phyloP scores from a whole-genome alignment of 106 monocot genomes.

The Platanthera guangdongensis region DNA sequence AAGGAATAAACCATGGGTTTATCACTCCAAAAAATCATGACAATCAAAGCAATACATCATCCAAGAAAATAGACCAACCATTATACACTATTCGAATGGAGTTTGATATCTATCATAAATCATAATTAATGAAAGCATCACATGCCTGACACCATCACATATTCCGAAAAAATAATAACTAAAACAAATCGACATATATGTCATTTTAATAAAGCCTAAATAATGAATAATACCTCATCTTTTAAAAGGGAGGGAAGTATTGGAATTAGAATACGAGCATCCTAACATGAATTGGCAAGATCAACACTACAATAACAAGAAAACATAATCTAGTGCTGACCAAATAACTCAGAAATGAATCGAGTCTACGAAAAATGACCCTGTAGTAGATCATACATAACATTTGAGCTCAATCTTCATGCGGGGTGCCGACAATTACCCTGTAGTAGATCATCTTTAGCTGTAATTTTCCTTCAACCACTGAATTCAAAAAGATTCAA shows the following conservation, averaged over 20 bases:
- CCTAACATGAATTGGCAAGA: conserved; percentile 35
- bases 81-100: not conserved
- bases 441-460: conserved; percentile 20
- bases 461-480: not conserved
- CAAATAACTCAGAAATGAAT: not conserved
- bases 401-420: conserved; percentile 42
- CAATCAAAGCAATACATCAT: not conserved
- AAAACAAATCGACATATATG: not conserved
- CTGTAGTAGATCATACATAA: too few relatives aligned
- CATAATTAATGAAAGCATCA: not conserved
- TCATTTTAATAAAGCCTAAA: not conserved
- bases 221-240: conserved; percentile 63
- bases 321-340: not conserved
- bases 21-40: not conserved
- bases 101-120: not conserved
- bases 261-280: conserved; percentile 90
- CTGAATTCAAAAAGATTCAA: not conserved
- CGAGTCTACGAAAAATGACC: conserved; percentile 26
- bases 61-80: not conserved
- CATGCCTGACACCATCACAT: not conserved
- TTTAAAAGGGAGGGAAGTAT: conserved; percentile 86
- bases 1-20: not conserved
- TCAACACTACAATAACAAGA: not conserved
- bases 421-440: conserved; percentile 15
- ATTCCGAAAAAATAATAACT: not conserved